Evolutionary conservation across 1,284 basidiomycete species (phyloP), one percentile per base, ranked within the genome.

Genomic region (Fomes fomentarius): DNA sequence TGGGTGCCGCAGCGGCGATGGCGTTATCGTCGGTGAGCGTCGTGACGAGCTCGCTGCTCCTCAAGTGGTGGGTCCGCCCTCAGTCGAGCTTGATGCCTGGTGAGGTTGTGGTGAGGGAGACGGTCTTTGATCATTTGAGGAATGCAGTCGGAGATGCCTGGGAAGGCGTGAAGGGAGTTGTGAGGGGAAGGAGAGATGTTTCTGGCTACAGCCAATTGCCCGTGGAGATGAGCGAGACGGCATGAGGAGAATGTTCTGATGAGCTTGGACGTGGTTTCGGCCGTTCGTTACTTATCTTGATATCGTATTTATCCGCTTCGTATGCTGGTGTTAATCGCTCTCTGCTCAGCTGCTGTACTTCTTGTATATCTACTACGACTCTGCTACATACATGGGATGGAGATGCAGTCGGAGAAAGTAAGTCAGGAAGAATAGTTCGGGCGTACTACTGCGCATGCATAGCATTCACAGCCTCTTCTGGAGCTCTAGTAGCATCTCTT

Each of bases 1-100:
- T 99, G 96, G 88, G 96, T 77, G 96, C 97, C 0, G 96, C 94
- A 10, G 92, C 89, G 1, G 96, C 96, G 21, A 99, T 99, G 97
- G 96, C 97, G 17, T 96, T 93, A 71, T 96, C 93, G 45, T 94
- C 91, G 63, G 96, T 99, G 40, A 96, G 93, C 62, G 97, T 99
- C 47, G 96, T 99, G 9, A 84, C 83, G 17, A 95, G 92, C 60
- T 95, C 92, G 52, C 75, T 99, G 66, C 87, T 90, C 45, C 78
- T 99, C 60, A 90, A 84, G 68, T 89, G 90, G 86, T 96, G 93
- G 93, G 80, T 75, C 54, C 77, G 93, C 45, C 93, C 93, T 1
- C 66, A 64, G 61, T 78, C 76, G 31, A 91, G 89, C 59, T 59
- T 94, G 40, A 81, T 92, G 80, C 84, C 84, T 3, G 86, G 76